A percentile compares a stretch with the other conserved stretches of the same genome.
These are phyloP conservation scores for Eucalyptus pauciflora DNA, from an alignment of 345 rosid genomes.

Conservation along the genomic window DNA sequence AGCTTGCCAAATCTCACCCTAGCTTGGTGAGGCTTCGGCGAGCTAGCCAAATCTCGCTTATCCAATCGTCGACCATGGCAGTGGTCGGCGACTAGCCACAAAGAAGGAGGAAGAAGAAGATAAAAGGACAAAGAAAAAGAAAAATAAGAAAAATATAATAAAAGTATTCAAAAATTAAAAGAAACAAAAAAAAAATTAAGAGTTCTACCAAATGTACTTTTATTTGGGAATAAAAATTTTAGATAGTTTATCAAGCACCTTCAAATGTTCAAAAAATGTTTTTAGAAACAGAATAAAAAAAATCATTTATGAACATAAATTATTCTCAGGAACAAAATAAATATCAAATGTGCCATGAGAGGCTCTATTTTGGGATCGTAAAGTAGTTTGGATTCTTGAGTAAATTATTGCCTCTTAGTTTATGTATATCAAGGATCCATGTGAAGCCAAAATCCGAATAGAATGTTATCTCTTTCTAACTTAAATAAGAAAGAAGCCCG, in stretches of 20 bases:
- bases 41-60: too few relatives aligned
- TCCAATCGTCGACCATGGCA: fast-evolving
- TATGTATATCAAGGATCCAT: background rate
- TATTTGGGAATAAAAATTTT: fast-evolving
- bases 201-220: too few relatives aligned
- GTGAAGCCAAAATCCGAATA: background rate
- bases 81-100: fast-evolving
- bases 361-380: background rate
- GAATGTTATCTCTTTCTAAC: background rate
- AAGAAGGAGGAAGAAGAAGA: too few relatives aligned
- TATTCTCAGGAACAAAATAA: fast-evolving
- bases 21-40: fast-evolving
- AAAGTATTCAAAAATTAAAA: too few relatives aligned
- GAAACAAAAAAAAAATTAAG: too few relatives aligned
- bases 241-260: too few relatives aligned
- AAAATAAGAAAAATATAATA: too few relatives aligned
- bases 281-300: fast-evolving
- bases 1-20: fast-evolving
- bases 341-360: fast-evolving
- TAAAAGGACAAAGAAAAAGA: too few relatives aligned
- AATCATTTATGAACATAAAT: fast-evolving
- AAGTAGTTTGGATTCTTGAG: background rate
- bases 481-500: background rate
- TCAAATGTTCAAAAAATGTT: fast-evolving
- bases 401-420: background rate